Conservation (phyloP, 306 rosid species). For the Vigna hirtella region DNA sequence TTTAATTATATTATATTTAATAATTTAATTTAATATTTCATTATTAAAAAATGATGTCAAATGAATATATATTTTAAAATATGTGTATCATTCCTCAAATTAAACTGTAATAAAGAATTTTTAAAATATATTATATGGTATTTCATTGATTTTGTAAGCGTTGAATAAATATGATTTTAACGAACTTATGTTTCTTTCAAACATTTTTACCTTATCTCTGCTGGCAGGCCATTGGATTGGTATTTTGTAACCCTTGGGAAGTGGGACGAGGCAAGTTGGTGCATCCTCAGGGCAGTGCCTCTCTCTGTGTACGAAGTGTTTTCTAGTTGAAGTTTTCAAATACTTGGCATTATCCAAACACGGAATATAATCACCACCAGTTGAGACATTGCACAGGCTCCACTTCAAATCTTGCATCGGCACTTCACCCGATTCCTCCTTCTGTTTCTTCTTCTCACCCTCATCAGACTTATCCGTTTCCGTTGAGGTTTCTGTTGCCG, state of each 20-base stretch:
- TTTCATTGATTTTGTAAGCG: background rate
- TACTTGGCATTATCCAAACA: conserved; percentile 82
- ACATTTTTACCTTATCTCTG: conserved; percentile 67
- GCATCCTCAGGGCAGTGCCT: conserved; percentile 82
- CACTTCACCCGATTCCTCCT: conserved; percentile 43
- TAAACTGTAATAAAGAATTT: too few species aligned
- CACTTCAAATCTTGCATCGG: conserved; percentile 58
- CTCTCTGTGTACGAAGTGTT: conserved; percentile 78
- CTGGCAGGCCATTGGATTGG: conserved; percentile 73
- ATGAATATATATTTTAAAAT: too few species aligned
- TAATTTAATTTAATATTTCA: too few species aligned
- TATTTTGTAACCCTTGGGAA: conserved; percentile 61
- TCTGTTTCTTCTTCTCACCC: conserved; percentile 66
- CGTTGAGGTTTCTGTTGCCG: too few species aligned
- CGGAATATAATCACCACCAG: conserved; percentile 75
- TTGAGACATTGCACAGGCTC: conserved; percentile 68
- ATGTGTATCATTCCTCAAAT: too few species aligned
- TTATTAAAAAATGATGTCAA: too few species aligned
- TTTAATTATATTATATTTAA: too few species aligned
- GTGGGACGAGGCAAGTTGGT: conserved; percentile 72
- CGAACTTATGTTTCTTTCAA: background rate
- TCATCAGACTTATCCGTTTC: conserved; percentile 50
- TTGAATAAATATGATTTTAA: background rate
- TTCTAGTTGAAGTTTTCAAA: conserved; percentile 53
- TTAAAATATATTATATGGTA: background rate